Conservation (phyloP, 306 rosid species). For the Trifolium fragiferum region DNA sequence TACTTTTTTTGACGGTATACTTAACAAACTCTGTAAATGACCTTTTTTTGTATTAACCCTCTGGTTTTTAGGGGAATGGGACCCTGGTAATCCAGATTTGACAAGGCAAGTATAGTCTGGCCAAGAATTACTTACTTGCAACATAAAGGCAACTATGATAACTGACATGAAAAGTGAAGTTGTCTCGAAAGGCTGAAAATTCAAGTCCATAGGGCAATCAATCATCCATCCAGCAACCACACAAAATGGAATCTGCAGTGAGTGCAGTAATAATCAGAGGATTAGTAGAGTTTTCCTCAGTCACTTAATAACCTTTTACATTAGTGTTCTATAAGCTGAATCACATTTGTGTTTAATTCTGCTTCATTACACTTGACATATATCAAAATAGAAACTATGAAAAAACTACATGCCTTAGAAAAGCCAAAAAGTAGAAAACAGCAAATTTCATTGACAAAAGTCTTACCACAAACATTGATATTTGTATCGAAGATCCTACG, state of each 20-base stretch:
- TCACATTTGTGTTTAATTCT: neutral
- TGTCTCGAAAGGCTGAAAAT: constrained; percentile 74
- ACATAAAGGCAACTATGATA: constrained; percentile 66
- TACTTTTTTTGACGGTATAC: neutral
- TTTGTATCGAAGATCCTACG: constrained; percentile 73
- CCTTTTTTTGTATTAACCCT: too few species aligned
- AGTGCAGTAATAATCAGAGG: neutral
- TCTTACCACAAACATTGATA: constrained; percentile 77
- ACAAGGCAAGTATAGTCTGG: too few species aligned
- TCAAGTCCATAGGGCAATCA: constrained; percentile 68
- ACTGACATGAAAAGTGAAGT: constrained; percentile 67
- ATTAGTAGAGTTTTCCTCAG: neutral
- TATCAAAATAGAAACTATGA: neutral
- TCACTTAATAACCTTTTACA: neutral
- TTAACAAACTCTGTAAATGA: neutral
- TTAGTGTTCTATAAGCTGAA: neutral
- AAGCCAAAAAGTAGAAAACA: neutral
- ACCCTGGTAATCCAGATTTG: too few species aligned
- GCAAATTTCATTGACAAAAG: neutral
- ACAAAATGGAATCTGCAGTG: constrained; percentile 69
- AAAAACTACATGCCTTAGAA: neutral
- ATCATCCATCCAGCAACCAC: constrained; percentile 73
- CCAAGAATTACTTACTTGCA: constrained; percentile 52
- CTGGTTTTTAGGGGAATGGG: too few species aligned
- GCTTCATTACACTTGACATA: neutral